These are phyloP conservation scores for Rhizopogon roseolus DNA, from an alignment of 768 basidiomycete species.

Conservation along the genomic window DNA sequence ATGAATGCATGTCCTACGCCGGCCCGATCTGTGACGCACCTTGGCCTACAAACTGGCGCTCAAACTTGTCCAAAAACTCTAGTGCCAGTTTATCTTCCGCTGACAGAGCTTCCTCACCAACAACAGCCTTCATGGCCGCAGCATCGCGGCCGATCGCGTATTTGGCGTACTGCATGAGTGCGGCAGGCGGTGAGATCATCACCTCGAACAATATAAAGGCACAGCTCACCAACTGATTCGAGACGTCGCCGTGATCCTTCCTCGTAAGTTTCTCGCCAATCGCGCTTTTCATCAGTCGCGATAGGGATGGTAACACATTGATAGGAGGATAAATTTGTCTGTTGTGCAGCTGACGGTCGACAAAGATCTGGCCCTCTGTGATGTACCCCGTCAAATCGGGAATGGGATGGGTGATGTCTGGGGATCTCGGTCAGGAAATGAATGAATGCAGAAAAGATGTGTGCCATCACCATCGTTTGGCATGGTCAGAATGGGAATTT, in stretches of 20 bases:
- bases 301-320: constrained; percentile 97
- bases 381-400: constrained; percentile 99
- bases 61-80: constrained; percentile 97
- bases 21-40: constrained; percentile 42
- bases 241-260: constrained; percentile 98
- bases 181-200: constrained; percentile 5
- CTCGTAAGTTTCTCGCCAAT: constrained; percentile 97
- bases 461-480: constrained; percentile 87
- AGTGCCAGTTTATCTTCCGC: constrained; percentile 94
- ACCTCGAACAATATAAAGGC: constrained; percentile 16
- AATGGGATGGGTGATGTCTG: constrained; percentile 99
- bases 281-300: constrained; percentile 99
- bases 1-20: not conserved
- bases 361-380: constrained; percentile 98
- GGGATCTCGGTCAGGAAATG: constrained; percentile 18
- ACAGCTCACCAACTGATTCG: constrained; percentile 86
- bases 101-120: constrained; percentile 96
- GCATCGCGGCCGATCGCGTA: constrained; percentile 98
- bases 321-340: constrained; percentile 98
- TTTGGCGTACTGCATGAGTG: constrained; percentile 76
- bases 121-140: constrained; percentile 98
- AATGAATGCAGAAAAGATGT: constrained; percentile 11
- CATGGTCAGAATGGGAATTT: constrained; percentile 99
- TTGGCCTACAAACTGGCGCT: constrained; percentile 96
- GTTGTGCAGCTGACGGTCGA: constrained; percentile 97